Percentiles rank a stretch among this genome's conserved stretches.
Conservation (phyloP, 2,329 filamentous ascomycete species). For the Pyrenophora seminiperda region DNA sequence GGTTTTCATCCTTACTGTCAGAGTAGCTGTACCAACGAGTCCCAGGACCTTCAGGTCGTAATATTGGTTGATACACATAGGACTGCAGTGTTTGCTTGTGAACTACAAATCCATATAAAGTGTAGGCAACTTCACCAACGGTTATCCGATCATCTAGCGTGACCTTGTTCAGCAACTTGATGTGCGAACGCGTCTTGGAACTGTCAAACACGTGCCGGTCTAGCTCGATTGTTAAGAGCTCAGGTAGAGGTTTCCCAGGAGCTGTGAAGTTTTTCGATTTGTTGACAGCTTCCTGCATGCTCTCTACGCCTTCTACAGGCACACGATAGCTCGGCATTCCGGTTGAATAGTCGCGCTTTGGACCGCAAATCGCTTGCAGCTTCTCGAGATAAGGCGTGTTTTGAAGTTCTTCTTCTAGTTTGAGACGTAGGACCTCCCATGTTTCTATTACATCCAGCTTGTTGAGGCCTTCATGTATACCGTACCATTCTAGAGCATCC, state of each 20-base stretch:
- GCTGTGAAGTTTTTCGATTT: constrained; percentile 33
- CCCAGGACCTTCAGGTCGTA: constrained; percentile 62
- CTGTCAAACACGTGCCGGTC: constrained; percentile 61
- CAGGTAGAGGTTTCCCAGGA: constrained; percentile 47
- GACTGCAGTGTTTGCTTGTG: constrained; percentile 65
- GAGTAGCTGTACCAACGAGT: constrained; percentile 65
- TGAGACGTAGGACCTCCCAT: constrained; percentile 60
- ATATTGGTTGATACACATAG: constrained; percentile 63
- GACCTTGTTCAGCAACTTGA: constrained; percentile 62
- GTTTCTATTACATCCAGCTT: constrained; percentile 60
- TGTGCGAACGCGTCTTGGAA: constrained; percentile 59
- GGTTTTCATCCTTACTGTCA: constrained; percentile 58
- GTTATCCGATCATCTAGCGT: constrained; percentile 60
- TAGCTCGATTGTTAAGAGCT: constrained; percentile 61
- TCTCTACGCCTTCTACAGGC: constrained; percentile 43
- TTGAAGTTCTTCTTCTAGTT: constrained; percentile 58
- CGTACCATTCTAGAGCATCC: constrained; percentile 50
- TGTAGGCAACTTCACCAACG: constrained; percentile 57
- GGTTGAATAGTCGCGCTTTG: constrained; percentile 35
- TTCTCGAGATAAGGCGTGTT: constrained; percentile 50
- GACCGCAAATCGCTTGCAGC: constrained; percentile 56
- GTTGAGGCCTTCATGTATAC: constrained; percentile 43
- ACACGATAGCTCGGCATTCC: constrained; percentile 46
- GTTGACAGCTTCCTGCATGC: constrained; percentile 51
- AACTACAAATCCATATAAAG: constrained; percentile 64